Base-by-base conservation (phyloP, 306 rosid species). In the Mucuna pruriens region DNA sequence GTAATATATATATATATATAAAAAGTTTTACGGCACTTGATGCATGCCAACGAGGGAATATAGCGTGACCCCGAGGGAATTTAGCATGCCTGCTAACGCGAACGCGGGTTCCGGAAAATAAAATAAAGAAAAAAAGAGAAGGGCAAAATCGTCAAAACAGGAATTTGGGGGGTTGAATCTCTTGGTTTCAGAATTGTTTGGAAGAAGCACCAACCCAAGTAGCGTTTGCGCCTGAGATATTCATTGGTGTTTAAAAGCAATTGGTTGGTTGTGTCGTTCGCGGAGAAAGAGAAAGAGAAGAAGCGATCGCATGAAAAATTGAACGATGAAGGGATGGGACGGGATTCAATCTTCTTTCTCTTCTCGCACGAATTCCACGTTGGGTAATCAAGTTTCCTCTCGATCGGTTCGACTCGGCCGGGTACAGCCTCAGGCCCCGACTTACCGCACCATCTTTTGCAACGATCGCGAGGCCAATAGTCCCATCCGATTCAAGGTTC, bases 351-450 rank as follows among this genome's bases (percentile, higher is more conserved):
- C 88, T 45, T 80, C 88, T 22, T 16, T 71, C 63, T 73, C 90
- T 75, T 75, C 94, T 61, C 83, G 97, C 84, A 70, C 90, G 49
- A 82, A 83, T 83, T 75, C 87, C 44, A 26, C 82, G 25, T 34
- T 77, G 87, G 17, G 19, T 16, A 86, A 87, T 6, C 90, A 92
- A 11, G 31, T 74, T 22, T 19, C 88, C 16, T 90, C 91, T 80
- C 87, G 75, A 65, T 81, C 95, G 15, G 90, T 91, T 85, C 89
- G 92, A 51, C 97, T 95, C 83, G 99, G 99, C 19, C 97, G 92
- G 16, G 93, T 93, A 61, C 97, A 90, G 86, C 99, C 99, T 2
- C 99, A 93, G 80, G 97, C 99, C 1, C 99, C 99, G 19, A 85
- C 93, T 38, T 64, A 90, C 78, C 97, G 99, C 38, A 95, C 97